Evolutionary conservation across 140 eudicot species (phyloP), one percentile per base, ranked within the genome.

Genomic region (Bidens hawaiensis): DNA sequence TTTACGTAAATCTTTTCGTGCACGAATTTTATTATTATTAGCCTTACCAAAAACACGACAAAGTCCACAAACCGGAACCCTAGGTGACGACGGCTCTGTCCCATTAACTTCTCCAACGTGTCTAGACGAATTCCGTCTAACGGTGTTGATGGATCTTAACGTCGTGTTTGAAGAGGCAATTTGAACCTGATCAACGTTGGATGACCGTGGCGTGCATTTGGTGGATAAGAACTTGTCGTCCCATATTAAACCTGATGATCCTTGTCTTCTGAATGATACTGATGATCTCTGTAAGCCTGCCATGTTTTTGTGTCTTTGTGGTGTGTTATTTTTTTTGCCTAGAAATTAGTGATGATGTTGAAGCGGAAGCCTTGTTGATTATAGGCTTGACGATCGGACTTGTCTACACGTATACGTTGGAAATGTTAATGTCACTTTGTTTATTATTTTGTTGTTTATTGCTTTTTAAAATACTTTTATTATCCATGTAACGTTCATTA

Each of bases 161-260:
- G 68, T 26, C 11, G 74, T 43, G 23, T 49, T 40, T 10, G 60
- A 22, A 19, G 24, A 40, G 21, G 33, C 25, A 3, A 43, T 3
- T 42, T 25, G 64, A 40, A 41, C 14, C 4, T 47, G 71, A 24
- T 70, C 77, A 3, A 10, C 38, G 34, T 45, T 12, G 14, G 75
- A 48, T 64, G 49, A 21, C 9, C 43, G 16, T 6, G 63, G 75
- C 38, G 23, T 48, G 65, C n/a, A n/a, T n/a, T n/a, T n/a, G n/a
- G n/a, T 83, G 34, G 83, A 62, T 9, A 86, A 31, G 23, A 86
- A 50, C 22, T 68, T 78, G 71, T 86, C 83, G 65, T 87, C 85
- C 95, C 95, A 87, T 2, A 83, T 81, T 5, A 80, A 10, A n/a
- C 95, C 95, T 11, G 95, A 87, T 18, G 95, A 87, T 15, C 91